Evolutionary conservation across 1,284 basidiomycete species (phyloP).

Genomic region (Melampsora americana): DNA sequence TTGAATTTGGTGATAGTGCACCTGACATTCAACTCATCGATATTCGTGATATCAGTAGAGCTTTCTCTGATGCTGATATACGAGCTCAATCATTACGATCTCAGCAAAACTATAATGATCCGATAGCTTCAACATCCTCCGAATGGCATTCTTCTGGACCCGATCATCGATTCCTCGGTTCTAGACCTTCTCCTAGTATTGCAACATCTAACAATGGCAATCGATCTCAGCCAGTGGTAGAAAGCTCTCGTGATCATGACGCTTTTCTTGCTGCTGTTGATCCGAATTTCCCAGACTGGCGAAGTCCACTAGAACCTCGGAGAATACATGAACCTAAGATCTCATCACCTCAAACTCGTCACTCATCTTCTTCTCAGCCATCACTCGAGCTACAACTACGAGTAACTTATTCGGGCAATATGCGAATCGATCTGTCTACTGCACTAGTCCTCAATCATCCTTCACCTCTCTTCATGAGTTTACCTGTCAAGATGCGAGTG

Average conservation of each 20-base stretch:
- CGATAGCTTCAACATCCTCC: not conserved
- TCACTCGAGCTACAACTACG: constrained; percentile 57
- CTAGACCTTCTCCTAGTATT: not conserved
- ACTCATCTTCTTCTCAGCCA: constrained; percentile 48
- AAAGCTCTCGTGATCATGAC: not conserved
- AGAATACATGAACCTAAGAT: not conserved
- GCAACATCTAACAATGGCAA: not conserved
- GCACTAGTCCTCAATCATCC: constrained; percentile 95
- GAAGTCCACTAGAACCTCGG: not conserved
- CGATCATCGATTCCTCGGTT: not conserved
- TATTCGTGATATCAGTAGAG: constrained; percentile 85
- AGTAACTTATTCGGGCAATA: constrained; percentile 56
- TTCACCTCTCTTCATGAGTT: constrained; percentile 85
- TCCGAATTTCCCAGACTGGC: not conserved
- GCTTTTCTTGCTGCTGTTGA: not conserved
- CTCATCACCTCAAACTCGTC: not conserved
- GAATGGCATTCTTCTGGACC: not conserved
- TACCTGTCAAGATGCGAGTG: constrained; percentile 86
- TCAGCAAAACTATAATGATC: not conserved
- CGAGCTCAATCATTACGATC: not conserved
- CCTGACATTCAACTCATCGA: constrained; percentile 90
- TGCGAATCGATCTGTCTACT: constrained; percentile 70
- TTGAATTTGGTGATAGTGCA: too few species aligned
- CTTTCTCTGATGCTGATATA: not conserved
- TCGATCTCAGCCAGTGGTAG: not conserved